These are phyloP conservation scores for Lolium multiflorum DNA, from an alignment of 176 grass and related monocot species.

Conservation along the genomic window DNA sequence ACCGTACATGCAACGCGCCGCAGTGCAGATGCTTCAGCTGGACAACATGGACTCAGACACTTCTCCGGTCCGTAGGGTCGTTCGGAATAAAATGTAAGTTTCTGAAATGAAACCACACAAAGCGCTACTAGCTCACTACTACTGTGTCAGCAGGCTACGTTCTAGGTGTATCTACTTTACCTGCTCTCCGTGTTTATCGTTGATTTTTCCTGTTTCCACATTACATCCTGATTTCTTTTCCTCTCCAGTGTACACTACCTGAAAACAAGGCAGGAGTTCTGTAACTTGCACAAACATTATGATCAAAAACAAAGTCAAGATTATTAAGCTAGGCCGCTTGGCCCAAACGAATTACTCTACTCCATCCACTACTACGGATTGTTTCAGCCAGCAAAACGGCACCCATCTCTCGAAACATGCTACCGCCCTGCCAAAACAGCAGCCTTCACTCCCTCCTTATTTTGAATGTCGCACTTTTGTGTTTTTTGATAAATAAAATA, in stretches of 20 bases:
- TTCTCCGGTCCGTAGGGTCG: conserved; percentile 13
- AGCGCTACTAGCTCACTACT: neutral
- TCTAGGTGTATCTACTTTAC: neutral
- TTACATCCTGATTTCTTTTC: conserved; percentile 31
- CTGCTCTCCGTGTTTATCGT: neutral
- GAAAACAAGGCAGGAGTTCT: conserved; percentile 23
- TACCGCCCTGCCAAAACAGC: too few relatives aligned
- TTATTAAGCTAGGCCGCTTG: too few relatives aligned
- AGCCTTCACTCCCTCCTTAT: too few relatives aligned
- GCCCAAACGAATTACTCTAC: too few relatives aligned
- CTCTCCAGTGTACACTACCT: conserved; percentile 47
- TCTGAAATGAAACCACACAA: neutral
- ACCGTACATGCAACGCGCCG: neutral
- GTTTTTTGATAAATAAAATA: too few relatives aligned
- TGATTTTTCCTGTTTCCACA: neutral
- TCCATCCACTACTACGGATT: too few relatives aligned
- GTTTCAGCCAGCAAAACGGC: too few relatives aligned
- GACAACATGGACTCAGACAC: conserved; percentile 39
- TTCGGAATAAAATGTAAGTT: conserved; percentile 46
- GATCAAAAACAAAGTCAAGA: too few relatives aligned
- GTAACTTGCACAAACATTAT: conserved; percentile 3
- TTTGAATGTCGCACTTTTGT: too few relatives aligned
- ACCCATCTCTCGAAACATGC: too few relatives aligned
- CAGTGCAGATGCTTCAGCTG: conserved; percentile 37
- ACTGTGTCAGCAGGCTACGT: too few relatives aligned